phyloP scores from a whole-genome alignment of 495 filamentous ascomycete genomes.

The Trichocladium uniseriatum region DNA sequence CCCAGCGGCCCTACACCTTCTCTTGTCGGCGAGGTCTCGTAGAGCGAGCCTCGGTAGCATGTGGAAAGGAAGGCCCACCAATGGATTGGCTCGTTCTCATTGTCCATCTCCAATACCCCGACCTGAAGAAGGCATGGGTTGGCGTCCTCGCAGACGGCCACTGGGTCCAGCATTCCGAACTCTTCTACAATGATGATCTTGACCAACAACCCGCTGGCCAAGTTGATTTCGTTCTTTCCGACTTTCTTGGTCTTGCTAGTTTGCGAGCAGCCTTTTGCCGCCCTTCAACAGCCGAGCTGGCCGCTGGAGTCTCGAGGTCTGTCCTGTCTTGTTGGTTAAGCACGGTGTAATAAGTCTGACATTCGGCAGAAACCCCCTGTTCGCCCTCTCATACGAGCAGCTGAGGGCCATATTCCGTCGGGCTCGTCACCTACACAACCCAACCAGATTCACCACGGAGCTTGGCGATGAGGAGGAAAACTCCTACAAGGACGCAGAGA shows the following conservation, averaged over 20 bases:
- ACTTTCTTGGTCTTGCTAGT: constrained; percentile 5
- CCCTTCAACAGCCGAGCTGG: constrained; percentile 4
- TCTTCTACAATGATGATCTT: background rate
- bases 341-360: constrained; percentile 1
- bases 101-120: constrained; percentile 5
- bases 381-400: constrained; percentile 2
- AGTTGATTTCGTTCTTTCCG: constrained; percentile 9
- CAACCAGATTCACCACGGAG: background rate
- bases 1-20: too few relatives aligned
- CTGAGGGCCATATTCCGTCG: constrained; percentile 7
- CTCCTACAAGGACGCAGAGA: background rate
- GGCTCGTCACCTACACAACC: background rate
- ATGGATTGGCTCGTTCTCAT: constrained; percentile 5
- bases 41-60: constrained; percentile 8
- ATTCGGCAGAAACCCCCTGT: constrained; percentile 2
- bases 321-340: background rate
- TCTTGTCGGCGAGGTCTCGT: constrained; percentile 12
- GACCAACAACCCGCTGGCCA: constrained; percentile 5
- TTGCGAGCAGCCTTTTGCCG: constrained; percentile 10
- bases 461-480: background rate
- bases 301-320: constrained; percentile 6
- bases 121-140: constrained; percentile 1
- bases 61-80: constrained; percentile 5
- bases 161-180: constrained; percentile 1
- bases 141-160: background rate